These are phyloP conservation scores for Scedosporium aurantiacum DNA, from an alignment of 2,329 filamentous ascomycete genomes.

Conservation along the genomic window DNA sequence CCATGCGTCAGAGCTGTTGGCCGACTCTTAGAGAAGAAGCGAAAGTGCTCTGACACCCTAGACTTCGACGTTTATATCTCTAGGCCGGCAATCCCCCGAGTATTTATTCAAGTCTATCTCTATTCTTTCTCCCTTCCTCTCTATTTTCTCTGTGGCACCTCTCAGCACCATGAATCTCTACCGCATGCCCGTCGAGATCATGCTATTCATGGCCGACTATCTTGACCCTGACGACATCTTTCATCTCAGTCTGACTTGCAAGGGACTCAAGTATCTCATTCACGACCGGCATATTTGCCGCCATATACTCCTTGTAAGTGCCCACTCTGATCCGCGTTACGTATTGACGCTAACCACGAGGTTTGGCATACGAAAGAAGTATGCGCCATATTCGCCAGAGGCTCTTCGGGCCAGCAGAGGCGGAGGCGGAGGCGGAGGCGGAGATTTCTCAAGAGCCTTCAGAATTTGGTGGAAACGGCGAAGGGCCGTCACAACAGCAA, in stretches of 20 bases:
- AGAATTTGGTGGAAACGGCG: constrained; percentile 50
- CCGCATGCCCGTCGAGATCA: background rate
- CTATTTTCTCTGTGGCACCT: background rate
- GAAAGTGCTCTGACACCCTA: background rate
- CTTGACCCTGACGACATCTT: constrained; percentile 2
- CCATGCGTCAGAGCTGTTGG: background rate
- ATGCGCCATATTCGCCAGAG: constrained; percentile 1
- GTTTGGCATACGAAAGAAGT: background rate
- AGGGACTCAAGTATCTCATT: background rate
- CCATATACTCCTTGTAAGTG: background rate
- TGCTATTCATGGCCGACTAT: background rate
- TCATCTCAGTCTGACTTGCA: background rate
- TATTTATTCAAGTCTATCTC: background rate
- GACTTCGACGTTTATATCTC: background rate
- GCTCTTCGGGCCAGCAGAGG: background rate
- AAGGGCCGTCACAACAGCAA: constrained; percentile 46
- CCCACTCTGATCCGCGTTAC: background rate
- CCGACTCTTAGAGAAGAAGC: background rate
- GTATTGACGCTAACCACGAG: background rate
- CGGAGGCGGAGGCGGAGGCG: too few relatives aligned
- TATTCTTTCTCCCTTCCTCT: background rate
- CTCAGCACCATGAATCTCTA: constrained; percentile 1
- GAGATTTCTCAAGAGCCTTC: constrained; percentile 19
- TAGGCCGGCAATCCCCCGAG: background rate
- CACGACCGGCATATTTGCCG: background rate